Conservation (phyloP, 371 early-diverging fungal species). For the Coemansia sp. region DNA sequence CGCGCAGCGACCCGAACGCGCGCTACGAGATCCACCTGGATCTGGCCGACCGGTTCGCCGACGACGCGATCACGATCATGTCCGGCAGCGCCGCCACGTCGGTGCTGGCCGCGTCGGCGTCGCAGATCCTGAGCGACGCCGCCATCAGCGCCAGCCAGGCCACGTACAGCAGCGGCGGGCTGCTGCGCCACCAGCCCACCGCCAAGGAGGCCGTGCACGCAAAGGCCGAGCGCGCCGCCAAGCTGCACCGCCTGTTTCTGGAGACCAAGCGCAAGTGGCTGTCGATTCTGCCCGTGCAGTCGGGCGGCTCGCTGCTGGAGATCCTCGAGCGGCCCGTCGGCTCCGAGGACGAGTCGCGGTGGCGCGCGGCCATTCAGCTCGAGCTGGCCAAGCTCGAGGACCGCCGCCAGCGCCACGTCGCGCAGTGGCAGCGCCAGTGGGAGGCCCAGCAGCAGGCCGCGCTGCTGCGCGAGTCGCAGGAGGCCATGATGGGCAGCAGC, state of each 20-base stretch:
- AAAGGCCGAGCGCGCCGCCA: constrained; percentile 51
- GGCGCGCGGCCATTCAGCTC: constrained; percentile 58
- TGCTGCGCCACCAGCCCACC: constrained; percentile 49
- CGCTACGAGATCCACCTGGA: constrained; percentile 69
- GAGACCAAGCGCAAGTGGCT: constrained; percentile 89
- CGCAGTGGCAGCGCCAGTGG: constrained; percentile 51
- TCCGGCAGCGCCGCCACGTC: constrained; percentile 51
- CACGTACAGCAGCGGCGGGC: constrained; percentile 49
- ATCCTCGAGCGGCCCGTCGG: constrained; percentile 76
- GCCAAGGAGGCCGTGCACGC: constrained; percentile 60
- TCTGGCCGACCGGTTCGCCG: constrained; percentile 68
- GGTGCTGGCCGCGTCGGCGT: constrained; percentile 49
- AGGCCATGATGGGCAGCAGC: constrained; percentile 20
- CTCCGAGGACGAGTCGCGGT: constrained; percentile 70
- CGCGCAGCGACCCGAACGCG: constrained; percentile 52
- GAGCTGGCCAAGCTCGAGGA: constrained; percentile 54
- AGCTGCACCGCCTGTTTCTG: constrained; percentile 66
- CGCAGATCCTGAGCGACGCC: constrained; percentile 52
- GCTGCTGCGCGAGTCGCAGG: constrained; percentile 43
- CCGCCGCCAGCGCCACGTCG: constrained; percentile 36
- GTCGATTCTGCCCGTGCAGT: constrained; percentile 79
- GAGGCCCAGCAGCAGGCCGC: constrained; percentile 49
- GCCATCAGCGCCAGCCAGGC: constrained; percentile 51
- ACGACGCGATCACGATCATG: constrained; percentile 54
- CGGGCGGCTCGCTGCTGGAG: constrained; percentile 75